Evolutionary conservation across 2,329 filamentous ascomycete genomes (phyloP).

Genomic region (Penicillium sp.): DNA sequence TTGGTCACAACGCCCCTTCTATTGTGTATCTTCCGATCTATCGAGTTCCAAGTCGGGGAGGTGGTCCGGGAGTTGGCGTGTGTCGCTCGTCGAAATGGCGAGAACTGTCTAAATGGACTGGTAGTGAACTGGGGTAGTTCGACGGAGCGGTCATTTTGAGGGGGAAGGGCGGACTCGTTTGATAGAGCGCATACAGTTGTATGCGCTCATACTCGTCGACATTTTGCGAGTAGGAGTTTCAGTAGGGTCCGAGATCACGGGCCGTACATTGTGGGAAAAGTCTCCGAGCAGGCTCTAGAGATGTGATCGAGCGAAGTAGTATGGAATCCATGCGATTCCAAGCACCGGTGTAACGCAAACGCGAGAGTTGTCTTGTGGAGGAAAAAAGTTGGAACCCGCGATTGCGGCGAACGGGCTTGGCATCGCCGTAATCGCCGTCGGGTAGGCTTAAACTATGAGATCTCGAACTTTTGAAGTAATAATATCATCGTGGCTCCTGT

Average conservation of each 20-base stretch:
- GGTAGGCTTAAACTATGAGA: too few relatives aligned
- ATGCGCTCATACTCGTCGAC: constrained; percentile 10
- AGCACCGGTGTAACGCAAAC: neutral
- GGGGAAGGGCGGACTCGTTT: neutral
- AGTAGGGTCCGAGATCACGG: neutral
- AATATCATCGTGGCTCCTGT: too few relatives aligned
- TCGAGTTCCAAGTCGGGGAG: neutral
- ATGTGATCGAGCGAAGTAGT: neutral
- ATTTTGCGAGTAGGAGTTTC: constrained; percentile 5
- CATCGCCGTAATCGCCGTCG: neutral
- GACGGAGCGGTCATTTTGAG: neutral
- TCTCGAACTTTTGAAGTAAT: too few relatives aligned
- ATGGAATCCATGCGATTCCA: neutral
- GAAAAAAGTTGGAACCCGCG: neutral
- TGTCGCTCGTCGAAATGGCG: constrained; percentile 1
- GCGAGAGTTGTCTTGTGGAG: neutral
- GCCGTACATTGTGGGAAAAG: neutral
- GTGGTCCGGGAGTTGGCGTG: constrained; percentile 1
- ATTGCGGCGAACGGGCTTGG: neutral
- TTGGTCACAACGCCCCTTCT: neutral
- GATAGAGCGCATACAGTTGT: constrained; percentile 3
- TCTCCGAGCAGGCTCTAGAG: neutral
- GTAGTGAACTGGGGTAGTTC: neutral
- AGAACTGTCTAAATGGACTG: neutral
- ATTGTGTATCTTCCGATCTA: neutral